phyloP scores from a whole-genome alignment of 2,329 filamentous ascomycete genomes.

The Scortechinia acanthostroma region DNA sequence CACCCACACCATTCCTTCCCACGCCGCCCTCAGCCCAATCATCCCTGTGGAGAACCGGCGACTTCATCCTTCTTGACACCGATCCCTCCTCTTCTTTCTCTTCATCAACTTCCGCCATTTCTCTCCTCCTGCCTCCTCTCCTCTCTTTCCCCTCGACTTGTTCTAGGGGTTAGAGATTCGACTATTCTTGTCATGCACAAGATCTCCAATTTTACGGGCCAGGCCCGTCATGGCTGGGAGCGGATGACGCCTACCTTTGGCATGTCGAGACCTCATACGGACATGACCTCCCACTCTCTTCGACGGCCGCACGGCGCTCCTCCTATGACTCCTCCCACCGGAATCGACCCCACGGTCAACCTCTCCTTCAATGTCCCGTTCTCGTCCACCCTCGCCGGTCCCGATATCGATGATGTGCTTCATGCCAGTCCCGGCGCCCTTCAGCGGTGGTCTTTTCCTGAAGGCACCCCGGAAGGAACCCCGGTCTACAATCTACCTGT shows the following conservation, averaged over 20 bases:
- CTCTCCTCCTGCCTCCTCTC: constrained; percentile 5
- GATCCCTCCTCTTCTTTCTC: constrained; percentile 1
- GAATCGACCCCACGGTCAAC: constrained; percentile 73
- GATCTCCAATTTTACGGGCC: constrained; percentile 11
- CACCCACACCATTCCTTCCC: background rate
- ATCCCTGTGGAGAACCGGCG: too few relatives aligned
- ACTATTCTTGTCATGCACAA: constrained; percentile 5
- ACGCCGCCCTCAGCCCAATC: background rate
- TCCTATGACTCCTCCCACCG: constrained; percentile 59
- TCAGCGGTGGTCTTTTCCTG: constrained; percentile 86
- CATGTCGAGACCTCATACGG: constrained; percentile 38
- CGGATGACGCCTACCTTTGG: constrained; percentile 14
- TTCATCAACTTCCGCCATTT: constrained; percentile 6
- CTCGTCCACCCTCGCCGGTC: constrained; percentile 82
- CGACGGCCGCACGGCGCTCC: constrained; percentile 39
- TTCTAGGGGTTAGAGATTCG: background rate
- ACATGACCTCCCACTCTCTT: constrained; percentile 50
- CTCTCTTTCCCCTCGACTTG: background rate
- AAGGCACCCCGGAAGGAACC: constrained; percentile 75
- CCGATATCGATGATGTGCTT: constrained; percentile 88
- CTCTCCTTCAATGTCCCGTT: constrained; percentile 97
- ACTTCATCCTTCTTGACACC: constrained; percentile 4
- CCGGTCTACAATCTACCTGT: constrained; percentile 86
- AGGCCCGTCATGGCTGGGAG: constrained; percentile 3
- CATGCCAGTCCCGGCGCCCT: constrained; percentile 85